Conservation (phyloP, 2,329 filamentous ascomycete species). For the Penicillium sp. region DNA sequence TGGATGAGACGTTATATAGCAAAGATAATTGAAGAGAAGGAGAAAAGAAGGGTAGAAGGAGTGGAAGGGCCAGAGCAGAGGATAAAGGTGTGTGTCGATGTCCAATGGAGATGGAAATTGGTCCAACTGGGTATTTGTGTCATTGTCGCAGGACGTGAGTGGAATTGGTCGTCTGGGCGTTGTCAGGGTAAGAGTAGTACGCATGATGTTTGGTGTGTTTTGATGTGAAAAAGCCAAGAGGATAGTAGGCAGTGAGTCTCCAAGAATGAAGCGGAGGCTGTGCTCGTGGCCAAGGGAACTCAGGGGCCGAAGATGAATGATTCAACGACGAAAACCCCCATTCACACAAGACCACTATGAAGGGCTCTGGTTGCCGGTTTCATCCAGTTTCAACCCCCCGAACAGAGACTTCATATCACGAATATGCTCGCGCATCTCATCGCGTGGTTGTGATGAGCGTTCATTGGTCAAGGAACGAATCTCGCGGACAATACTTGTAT, state of each 20-base stretch:
- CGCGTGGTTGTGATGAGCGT: slow-evolving; percentile 58
- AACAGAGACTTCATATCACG: slow-evolving; percentile 75
- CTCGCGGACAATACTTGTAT: slow-evolving; percentile 68
- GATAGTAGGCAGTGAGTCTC: not conserved
- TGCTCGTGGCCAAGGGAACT: not conserved
- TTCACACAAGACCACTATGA: slow-evolving; percentile 13
- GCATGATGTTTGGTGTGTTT: not conserved
- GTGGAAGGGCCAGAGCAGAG: not conserved
- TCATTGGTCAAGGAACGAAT: slow-evolving; percentile 81
- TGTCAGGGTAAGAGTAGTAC: not conserved
- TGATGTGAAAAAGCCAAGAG: not conserved
- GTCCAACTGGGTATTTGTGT: not conserved
- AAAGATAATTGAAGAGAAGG: not conserved
- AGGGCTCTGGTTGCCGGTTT: slow-evolving; percentile 33
- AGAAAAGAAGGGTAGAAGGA: not conserved
- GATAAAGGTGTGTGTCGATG: not conserved
- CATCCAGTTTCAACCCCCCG: slow-evolving; percentile 57
- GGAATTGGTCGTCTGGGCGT: not conserved
- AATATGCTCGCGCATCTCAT: slow-evolving; percentile 60
- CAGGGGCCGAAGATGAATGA: not conserved
- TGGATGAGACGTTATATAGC: not conserved
- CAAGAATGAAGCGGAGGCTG: not conserved
- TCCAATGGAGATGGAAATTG: too few relatives aligned
- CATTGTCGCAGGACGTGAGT: not conserved
- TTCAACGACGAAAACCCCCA: not conserved